phyloP scores from a whole-genome alignment of 805 yeast species.

The Candida gorgasii region DNA sequence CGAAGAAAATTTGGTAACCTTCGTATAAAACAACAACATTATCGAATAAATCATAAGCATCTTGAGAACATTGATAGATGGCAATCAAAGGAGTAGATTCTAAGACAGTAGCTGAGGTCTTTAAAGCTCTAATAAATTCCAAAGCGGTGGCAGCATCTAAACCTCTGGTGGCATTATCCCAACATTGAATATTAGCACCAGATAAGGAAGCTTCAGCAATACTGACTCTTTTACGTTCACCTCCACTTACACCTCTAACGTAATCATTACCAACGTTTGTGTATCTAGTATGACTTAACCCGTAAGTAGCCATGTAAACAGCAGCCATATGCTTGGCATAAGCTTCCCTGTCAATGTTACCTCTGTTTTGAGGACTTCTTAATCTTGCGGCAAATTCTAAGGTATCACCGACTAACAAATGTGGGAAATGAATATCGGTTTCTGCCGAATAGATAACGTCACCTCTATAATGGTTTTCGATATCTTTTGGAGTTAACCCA shows the following conservation, averaged over 20 bases:
- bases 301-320: conserved; percentile 46
- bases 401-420: conserved; percentile 54
- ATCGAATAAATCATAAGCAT: conserved; percentile 48
- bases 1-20: conserved; percentile 48
- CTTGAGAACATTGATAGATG: conserved; percentile 52
- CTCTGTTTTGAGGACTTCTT: conserved; percentile 42
- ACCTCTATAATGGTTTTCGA: conserved; percentile 31
- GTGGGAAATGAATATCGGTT: conserved; percentile 57
- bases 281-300: conserved; percentile 53
- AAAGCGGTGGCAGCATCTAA: conserved; percentile 82
- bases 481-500: conserved; percentile 31
- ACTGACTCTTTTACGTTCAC: conserved; percentile 83
- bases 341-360: conserved; percentile 30
- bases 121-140: conserved; percentile 67
- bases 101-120: conserved; percentile 63
- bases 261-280: conserved; percentile 65
- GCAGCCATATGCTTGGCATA: conserved; percentile 42
- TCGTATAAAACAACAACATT: conserved; percentile 47
- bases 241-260: conserved; percentile 77
- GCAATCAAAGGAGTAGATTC: conserved; percentile 60
- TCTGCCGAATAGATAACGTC: conserved; percentile 49
- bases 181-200: conserved; percentile 53
- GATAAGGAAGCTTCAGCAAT: conserved; percentile 74
- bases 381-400: conserved; percentile 54
- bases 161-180: conserved; percentile 84